Conservation (phyloP, 495 filamentous ascomycete species). For the Melanomma pulvis-pyrius region DNA sequence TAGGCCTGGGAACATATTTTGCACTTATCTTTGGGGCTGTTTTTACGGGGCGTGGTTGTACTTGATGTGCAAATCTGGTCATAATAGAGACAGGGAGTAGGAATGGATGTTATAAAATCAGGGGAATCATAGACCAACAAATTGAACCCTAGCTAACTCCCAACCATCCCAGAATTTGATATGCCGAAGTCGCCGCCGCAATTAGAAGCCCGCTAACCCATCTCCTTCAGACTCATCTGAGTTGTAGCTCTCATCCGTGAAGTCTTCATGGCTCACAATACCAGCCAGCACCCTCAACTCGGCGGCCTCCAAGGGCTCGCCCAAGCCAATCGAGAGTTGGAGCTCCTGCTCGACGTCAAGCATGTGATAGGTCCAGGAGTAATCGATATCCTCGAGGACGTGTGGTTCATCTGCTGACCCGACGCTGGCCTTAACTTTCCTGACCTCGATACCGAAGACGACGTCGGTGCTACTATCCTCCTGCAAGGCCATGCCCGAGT, state of each 20-base stretch:
- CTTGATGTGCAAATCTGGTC: too few species aligned
- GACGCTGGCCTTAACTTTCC: constrained; percentile 28
- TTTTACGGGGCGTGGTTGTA: too few species aligned
- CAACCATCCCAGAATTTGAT: too few species aligned
- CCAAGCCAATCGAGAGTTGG: constrained; percentile 32
- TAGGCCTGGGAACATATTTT: too few species aligned
- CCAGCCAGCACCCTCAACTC: constrained; percentile 25
- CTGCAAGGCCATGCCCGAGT: constrained; percentile 20
- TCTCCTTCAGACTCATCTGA: background rate
- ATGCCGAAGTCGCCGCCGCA: too few species aligned
- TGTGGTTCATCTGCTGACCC: constrained; percentile 23
- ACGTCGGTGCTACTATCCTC: background rate
- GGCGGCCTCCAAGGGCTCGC: constrained; percentile 6
- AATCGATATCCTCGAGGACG: constrained; percentile 20
- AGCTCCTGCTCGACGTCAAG: constrained; percentile 9
- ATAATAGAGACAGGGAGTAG: too few species aligned
- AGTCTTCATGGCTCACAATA: constrained; percentile 21
- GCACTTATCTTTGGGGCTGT: too few species aligned
- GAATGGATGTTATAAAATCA: too few species aligned
- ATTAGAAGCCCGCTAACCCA: background rate
- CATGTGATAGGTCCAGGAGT: constrained; percentile 24
- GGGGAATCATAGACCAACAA: too few species aligned
- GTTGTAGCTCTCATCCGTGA: constrained; percentile 11
- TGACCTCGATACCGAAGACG: constrained; percentile 18
- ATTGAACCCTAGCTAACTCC: too few species aligned